These are phyloP conservation scores for Rubia yunnanensis DNA, from an alignment of 257 asterid species.

Conservation along the genomic window DNA sequence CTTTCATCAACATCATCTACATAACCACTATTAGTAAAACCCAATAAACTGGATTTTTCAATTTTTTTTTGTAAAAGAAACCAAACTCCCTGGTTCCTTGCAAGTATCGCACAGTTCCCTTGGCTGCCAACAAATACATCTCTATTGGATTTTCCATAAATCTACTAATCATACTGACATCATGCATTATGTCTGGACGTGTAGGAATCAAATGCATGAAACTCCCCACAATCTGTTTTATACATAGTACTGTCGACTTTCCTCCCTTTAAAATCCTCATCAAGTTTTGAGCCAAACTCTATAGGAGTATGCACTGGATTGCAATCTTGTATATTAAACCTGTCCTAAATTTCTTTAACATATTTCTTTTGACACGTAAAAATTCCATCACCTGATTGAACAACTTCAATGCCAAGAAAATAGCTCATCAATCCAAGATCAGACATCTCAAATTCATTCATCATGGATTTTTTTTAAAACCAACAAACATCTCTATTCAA, in stretches of 20 bases:
- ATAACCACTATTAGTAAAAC: not conserved
- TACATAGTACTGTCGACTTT: not conserved
- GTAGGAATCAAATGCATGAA: not conserved
- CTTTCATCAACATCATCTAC: not conserved
- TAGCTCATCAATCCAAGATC: too few relatives aligned
- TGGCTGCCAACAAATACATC: not conserved
- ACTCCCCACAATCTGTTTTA: not conserved
- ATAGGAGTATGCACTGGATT: not conserved
- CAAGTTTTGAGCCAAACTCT: not conserved
- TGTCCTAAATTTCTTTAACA: not conserved
- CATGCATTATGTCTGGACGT: not conserved
- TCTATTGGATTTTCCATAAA: not conserved
- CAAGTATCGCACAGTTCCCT: not conserved
- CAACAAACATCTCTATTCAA: too few relatives aligned
- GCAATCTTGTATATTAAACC: not conserved
- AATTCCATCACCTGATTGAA: too few relatives aligned
- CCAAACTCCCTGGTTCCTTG: not conserved
- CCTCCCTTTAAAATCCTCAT: not conserved
- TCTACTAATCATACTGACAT: not conserved
- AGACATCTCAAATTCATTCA: too few relatives aligned
- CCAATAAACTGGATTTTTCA: not conserved
- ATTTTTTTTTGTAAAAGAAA: too few relatives aligned
- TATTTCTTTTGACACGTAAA: too few relatives aligned
- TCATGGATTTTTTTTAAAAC: too few relatives aligned
- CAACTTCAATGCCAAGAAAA: too few relatives aligned